Conservation (phyloP, 2,329 filamentous ascomycete species). For the Kalaharituber pfeilii region DNA sequence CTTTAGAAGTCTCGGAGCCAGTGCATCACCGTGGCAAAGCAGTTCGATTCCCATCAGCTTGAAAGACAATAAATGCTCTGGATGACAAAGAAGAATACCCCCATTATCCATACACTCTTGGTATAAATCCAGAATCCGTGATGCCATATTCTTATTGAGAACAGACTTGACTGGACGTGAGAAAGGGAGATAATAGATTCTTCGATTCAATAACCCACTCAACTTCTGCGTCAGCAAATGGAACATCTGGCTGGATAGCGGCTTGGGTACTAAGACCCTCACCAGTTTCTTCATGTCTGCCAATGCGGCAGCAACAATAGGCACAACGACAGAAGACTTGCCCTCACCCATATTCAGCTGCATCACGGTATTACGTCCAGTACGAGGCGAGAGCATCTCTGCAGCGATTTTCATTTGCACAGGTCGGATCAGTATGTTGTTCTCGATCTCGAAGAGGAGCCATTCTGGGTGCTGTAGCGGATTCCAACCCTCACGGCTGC, state of each 20-base stretch:
- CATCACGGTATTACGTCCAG: neutral
- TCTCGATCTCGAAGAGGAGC: slow-evolving; percentile 38
- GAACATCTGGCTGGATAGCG: slow-evolving; percentile 40
- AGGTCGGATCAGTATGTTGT: neutral
- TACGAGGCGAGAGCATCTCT: neutral
- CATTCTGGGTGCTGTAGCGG: slow-evolving; percentile 38
- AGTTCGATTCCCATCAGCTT: slow-evolving; percentile 43
- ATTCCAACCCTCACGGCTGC: slow-evolving; percentile 40
- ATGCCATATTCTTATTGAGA: slow-evolving; percentile 17
- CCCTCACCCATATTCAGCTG: neutral
- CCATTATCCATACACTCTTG: slow-evolving; percentile 28
- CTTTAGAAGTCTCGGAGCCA: slow-evolving; percentile 32
- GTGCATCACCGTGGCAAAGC: slow-evolving; percentile 34
- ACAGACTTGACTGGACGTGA: slow-evolving; percentile 31
- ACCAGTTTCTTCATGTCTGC: slow-evolving; percentile 33
- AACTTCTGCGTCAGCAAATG: slow-evolving; percentile 39
- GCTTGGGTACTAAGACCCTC: slow-evolving; percentile 39
- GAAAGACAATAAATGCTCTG: slow-evolving; percentile 49
- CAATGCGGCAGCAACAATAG: slow-evolving; percentile 33
- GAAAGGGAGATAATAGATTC: slow-evolving; percentile 41
- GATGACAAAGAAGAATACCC: slow-evolving; percentile 43
- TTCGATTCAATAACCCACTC: slow-evolving; percentile 37
- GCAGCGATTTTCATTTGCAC: neutral
- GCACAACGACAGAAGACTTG: slow-evolving; percentile 42
- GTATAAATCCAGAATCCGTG: slow-evolving; percentile 28